phyloP scores from a whole-genome alignment of 202 grass and related monocot species.

The Dendrocalamus latiflorus region DNA sequence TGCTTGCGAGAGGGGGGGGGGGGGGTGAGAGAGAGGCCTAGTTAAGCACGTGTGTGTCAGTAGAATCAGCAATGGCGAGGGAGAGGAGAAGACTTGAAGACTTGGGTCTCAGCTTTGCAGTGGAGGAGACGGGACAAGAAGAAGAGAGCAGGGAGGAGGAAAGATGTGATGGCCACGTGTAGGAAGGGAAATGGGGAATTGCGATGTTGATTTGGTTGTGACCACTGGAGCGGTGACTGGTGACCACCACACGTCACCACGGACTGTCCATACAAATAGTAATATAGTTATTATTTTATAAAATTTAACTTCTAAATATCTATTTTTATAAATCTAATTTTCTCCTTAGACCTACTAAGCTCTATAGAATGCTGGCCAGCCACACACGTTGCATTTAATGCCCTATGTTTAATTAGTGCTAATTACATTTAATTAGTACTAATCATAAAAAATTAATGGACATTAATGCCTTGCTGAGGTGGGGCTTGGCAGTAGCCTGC shows the following conservation, averaged over 20 bases:
- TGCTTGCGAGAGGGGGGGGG: too few relatives aligned
- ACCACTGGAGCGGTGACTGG: neutral
- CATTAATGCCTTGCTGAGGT: too few relatives aligned
- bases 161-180: neutral
- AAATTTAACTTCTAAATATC: too few relatives aligned
- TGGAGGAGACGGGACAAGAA: neutral
- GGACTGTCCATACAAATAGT: too few relatives aligned
- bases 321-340: too few relatives aligned
- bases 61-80: neutral
- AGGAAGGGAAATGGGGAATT: neutral
- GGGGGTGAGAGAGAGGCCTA: neutral
- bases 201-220: neutral
- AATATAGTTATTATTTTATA: too few relatives aligned
- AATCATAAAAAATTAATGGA: too few relatives aligned
- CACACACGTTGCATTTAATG: too few relatives aligned
- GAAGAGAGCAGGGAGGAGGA: neutral
- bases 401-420: too few relatives aligned
- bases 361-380: too few relatives aligned
- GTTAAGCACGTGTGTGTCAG: neutral
- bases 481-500: too few relatives aligned
- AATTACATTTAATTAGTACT: too few relatives aligned
- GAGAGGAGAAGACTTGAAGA: neutral
- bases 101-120: neutral
- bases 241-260: neutral
- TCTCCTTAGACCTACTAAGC: accelerated